Evolutionary conservation across 495 filamentous ascomycete genomes (phyloP), one percentile per base, ranked within the genome.

Genomic region (Hamigera avellanea): DNA sequence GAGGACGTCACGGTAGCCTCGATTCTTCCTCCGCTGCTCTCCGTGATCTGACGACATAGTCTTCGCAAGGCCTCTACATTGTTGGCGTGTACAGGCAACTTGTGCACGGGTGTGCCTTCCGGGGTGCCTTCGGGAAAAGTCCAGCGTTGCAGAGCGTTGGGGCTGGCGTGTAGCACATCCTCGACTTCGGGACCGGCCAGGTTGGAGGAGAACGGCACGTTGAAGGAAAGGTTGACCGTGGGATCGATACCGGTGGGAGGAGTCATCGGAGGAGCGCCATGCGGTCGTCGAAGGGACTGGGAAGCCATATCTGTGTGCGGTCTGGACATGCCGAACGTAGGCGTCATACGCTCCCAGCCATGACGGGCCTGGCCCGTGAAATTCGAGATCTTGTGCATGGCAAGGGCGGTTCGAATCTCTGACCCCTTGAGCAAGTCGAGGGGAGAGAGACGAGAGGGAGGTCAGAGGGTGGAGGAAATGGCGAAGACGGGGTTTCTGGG

Each of bases 301-400:
- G 73, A 72, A 54, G 80, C 68, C 73, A 88, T 79, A 48, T 84
- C 80, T 65, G 79, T 75, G 49, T 80, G 78, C 50, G 79, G 76
- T 53, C 76, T 67, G 41, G 77, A 80, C 73, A 85, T 85, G 67
- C 76, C 76, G 53, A 85, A 84, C 40, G 83, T 80, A 45, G 81
- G 83, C 53, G 75, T 76, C 76, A 91, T 89, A 70, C 83, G 78
- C 67, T 93, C 85, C 72, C 81, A 83, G 72, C 86, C 88, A 77
- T 93, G 85, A 69, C 87, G 82, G 72, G 77, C 77, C 45, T 67
- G 64, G 56, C 76, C 75, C 46, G 77, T 78, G 50, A 93, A 86
- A 64, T 84, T 88, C 61, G 81, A 77, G 54, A 95, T 79, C 67
- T 89, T 93, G 71, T 93, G 88, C 87, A 95, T 93, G 54, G 61